A percentile compares a stretch with the other conserved stretches of the same genome.
Conservation (phyloP, 179 eudicot species). For the Monotropa hypopitys region DNA sequence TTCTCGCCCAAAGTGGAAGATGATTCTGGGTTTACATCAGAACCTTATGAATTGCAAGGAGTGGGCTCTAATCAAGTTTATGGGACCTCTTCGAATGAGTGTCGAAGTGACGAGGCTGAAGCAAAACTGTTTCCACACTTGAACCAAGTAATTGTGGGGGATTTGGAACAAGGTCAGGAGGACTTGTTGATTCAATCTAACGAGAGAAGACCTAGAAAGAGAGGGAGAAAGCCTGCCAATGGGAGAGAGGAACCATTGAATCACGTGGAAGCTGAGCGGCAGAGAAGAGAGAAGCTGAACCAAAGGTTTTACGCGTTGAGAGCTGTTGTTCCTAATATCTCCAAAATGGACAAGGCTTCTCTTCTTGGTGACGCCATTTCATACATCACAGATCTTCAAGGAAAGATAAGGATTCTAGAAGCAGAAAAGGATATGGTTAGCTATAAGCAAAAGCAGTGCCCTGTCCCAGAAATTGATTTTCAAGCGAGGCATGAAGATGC, state of each 20-base stretch:
- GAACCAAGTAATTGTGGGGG: conserved; percentile 6
- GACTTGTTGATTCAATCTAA: conserved; percentile 31
- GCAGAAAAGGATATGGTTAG: conserved; percentile 31
- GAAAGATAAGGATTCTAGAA: conserved; percentile 65
- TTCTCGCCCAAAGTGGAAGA: conserved; percentile 72
- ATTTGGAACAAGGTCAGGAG: neutral
- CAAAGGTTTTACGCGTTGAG: conserved; percentile 81
- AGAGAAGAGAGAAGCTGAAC: conserved; percentile 73
- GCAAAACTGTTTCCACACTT: conserved; percentile 37
- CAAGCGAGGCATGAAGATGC: conserved; percentile 37
- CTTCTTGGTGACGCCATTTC: conserved; percentile 81
- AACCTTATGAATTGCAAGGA: conserved; percentile 31
- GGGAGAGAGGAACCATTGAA: conserved; percentile 79
- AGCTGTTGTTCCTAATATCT: conserved; percentile 84
- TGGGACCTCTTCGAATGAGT: conserved; percentile 62
- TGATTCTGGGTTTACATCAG: conserved; percentile 40
- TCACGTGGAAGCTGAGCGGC: conserved; percentile 93
- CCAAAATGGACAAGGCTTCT: conserved; percentile 96
- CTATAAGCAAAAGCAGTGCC: conserved; percentile 16
- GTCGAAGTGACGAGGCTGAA: conserved; percentile 34
- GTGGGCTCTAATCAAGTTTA: conserved; percentile 30
- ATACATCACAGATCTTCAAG: conserved; percentile 76
- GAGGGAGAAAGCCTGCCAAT: conserved; percentile 85
- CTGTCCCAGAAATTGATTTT: conserved; percentile 31
- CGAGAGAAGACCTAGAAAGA: conserved; percentile 55